Conservation (phyloP, 2,329 filamentous ascomycete genomes). For the Endoconidiophora laricicola region DNA sequence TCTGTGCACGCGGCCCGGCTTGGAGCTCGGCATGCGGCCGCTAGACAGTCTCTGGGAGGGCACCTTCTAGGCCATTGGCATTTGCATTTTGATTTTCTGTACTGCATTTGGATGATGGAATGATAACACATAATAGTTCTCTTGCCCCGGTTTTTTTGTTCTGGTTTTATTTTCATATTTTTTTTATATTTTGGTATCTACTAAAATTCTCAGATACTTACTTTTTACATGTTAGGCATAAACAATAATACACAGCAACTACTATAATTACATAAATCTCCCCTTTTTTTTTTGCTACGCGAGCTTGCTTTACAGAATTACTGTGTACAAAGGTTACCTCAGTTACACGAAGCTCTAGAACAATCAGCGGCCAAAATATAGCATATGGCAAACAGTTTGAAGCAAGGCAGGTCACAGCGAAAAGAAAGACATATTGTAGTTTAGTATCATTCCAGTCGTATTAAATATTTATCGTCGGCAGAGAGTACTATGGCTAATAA, state of each 20-base stretch:
- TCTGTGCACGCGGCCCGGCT: conserved; percentile 19
- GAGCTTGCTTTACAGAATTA: too few species aligned
- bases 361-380: too few species aligned
- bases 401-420: too few species aligned
- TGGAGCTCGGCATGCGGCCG: conserved; percentile 20
- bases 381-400: too few species aligned
- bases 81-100: background rate
- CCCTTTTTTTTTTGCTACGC: too few species aligned
- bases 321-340: too few species aligned
- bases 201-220: background rate
- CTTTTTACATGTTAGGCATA: background rate
- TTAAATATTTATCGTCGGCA: background rate
- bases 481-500: background rate
- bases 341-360: too few species aligned
- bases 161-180: background rate
- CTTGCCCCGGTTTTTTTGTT: background rate
- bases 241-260: background rate
- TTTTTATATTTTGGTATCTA: background rate
- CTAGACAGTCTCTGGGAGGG: conserved; percentile 25
- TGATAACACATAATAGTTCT: too few species aligned
- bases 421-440: too few species aligned
- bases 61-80: background rate
- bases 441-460: too few species aligned
- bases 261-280: background rate
- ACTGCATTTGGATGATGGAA: background rate